Evolutionary conservation across 2,329 filamentous ascomycete genomes (phyloP), one percentile per base, ranked within the genome.

Genomic region (Bimuria novae-zelandiae): DNA sequence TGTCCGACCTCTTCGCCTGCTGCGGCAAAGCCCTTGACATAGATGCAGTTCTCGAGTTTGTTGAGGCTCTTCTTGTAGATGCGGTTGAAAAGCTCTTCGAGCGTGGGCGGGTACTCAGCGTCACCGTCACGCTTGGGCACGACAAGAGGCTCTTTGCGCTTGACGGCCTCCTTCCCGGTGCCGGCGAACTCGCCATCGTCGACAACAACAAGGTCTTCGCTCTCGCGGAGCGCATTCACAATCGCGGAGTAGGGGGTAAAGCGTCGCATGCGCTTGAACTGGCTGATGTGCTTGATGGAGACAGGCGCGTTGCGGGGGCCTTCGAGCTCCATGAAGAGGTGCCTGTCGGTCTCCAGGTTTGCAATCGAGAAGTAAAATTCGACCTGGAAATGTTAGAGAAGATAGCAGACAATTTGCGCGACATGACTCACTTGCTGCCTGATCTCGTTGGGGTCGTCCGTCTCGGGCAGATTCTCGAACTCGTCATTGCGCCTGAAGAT

Each of bases 281-380:
- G 86, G 80, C 87, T 85, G 61, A 99, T 85, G 56, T 87, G 83
- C 68, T 87, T 86, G 62, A 99, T 80, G 19, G 87, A 80, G 32
- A 99, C 87, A 37, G 92, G 83, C 74, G 89, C 88, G 80, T 97
- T 96, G 67, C 88, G 82, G 60, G 84, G 80, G 52, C 93, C 93
- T 33, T 87, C 88, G 50, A 90, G 89, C 67, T 87, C 81, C 59
- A 85, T 81, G 79, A 92, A 89, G 63, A 99, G 83, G 79, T 90
- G 96, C 73, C 91, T 89, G 77, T 99, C 95, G 67, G 85, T 86
- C 46, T 89, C 88, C 32, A 99, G 84, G 77, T 97, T 97, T 68
- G 88, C 89, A 74, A 95, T 89, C 67, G 89, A 89, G 77, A 97
- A 96, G 82, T 97, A 97, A 76, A 96, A 97, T 73, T 97, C 92